phyloP scores from a whole-genome alignment of 352 stramenopile genomes.

The Blastocystis sp. region DNA sequence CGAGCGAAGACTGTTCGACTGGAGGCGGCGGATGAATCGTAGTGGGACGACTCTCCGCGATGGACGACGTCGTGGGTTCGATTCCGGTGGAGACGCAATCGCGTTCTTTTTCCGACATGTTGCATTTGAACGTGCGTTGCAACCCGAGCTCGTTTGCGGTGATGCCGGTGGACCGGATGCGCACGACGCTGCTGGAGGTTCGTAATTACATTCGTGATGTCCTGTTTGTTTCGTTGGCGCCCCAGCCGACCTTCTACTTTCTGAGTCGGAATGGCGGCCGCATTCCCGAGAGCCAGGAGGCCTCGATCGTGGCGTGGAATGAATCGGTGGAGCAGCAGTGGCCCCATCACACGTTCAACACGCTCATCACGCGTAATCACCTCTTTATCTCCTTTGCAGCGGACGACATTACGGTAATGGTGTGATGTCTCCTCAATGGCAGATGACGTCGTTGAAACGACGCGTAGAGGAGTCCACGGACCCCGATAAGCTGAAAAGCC shows the following conservation, averaged over 20 bases:
- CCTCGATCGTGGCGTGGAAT: not conserved
- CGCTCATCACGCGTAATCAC: conserved; percentile 37
- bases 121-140: conserved; percentile 21
- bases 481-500: not conserved
- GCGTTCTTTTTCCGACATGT: not conserved
- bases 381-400: conserved; percentile 12
- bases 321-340: conserved; percentile 26
- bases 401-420: not conserved
- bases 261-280: not conserved
- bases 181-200: not conserved
- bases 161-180: not conserved
- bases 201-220: not conserved
- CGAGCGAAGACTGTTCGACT: not conserved
- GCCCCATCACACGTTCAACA: conserved; percentile 47
- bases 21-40: not conserved
- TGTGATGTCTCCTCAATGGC: not conserved
- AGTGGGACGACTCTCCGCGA: not conserved
- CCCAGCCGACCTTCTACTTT: not conserved
- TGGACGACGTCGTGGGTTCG: conserved; percentile 6
- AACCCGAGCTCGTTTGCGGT: conserved; percentile 43
- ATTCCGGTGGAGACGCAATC: not conserved
- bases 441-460: conserved; percentile 41
- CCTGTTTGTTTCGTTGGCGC: not conserved
- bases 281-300: not conserved
- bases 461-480: not conserved